Conservation (phyloP, 768 basidiomycete species). For the Pleurotus sapidus region DNA sequence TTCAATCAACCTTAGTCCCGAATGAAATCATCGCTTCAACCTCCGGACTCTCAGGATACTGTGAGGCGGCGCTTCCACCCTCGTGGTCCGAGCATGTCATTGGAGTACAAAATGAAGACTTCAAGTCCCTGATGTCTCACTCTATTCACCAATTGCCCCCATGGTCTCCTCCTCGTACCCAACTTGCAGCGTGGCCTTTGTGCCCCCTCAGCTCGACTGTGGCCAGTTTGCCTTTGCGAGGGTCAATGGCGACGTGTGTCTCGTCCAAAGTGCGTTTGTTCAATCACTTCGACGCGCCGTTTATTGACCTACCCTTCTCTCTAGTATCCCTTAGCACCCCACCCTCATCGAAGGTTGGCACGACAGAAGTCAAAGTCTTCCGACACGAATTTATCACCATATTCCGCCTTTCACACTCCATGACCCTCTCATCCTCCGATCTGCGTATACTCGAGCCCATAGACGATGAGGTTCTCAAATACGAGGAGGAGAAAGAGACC, state of each 20-base stretch:
- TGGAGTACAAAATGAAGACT: conserved; percentile 36
- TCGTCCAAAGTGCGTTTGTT: conserved; percentile 62
- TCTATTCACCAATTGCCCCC: neutral
- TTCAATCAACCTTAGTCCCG: conserved; percentile 1
- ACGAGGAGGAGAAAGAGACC: conserved; percentile 57
- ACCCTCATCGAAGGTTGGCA: conserved; percentile 40
- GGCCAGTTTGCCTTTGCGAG: conserved; percentile 56
- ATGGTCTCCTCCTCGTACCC: neutral
- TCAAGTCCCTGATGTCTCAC: conserved; percentile 28
- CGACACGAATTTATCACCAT: conserved; percentile 64
- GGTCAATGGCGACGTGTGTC: conserved; percentile 49
- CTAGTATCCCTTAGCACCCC: conserved; percentile 31
- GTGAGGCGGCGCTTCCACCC: conserved; percentile 18
- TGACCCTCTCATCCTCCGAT: conserved; percentile 45
- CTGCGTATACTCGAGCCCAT: conserved; percentile 52
- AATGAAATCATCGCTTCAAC: conserved; percentile 4
- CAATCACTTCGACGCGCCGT: neutral
- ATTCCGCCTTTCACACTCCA: conserved; percentile 48
- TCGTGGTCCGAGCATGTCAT: conserved; percentile 37
- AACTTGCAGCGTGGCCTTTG: conserved; percentile 3
- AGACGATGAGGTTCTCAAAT: conserved; percentile 42
- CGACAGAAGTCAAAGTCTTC: conserved; percentile 52
- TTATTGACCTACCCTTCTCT: neutral
- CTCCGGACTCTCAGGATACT: conserved; percentile 7
- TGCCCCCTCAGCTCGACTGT: conserved; percentile 31